A percentile compares a stretch with the other conserved stretches of the same genome.
phyloP scores from a whole-genome alignment of 495 filamentous ascomycete genomes.

The Hypoxylon crocopeplum region DNA sequence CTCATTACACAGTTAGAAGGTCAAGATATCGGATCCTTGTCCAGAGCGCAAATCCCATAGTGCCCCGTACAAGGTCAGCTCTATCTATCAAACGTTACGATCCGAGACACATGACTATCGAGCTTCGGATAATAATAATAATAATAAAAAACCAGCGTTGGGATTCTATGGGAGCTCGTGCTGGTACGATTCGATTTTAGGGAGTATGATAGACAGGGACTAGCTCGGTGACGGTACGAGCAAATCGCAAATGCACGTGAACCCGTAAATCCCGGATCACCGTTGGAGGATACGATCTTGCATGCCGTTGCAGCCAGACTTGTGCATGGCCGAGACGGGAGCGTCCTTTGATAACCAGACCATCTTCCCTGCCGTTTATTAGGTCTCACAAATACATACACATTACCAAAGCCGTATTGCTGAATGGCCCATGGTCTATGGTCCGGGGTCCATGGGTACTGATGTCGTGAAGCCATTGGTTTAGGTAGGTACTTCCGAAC shows the following conservation, averaged over 20 bases:
- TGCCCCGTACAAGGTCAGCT: no score
- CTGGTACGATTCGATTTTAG: background rate
- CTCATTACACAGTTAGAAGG: constrained; percentile 20
- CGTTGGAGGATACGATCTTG: constrained; percentile 24
- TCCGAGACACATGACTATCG: no score
- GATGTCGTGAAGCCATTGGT: constrained; percentile 16
- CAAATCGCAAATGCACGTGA: constrained; percentile 35
- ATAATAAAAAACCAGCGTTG: no score
- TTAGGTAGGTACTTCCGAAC: constrained; percentile 37
- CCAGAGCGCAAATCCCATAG: constrained; percentile 9
- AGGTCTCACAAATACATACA: no score
- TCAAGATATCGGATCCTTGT: constrained; percentile 24
- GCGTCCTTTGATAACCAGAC: constrained; percentile 11
- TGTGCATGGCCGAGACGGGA: constrained; percentile 15
- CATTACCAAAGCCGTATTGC: no score
- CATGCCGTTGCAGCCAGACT: constrained; percentile 22
- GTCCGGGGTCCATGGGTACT: no score
- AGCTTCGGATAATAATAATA: background rate
- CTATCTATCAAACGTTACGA: background rate
- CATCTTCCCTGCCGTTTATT: background rate
- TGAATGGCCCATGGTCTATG: no score
- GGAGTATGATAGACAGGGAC: background rate
- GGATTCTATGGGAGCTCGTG: constrained; percentile 2
- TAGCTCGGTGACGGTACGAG: constrained; percentile 12
- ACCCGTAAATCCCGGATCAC: constrained; percentile 18